phyloP scores from a whole-genome alignment of 768 basidiomycete genomes.

The Xerocomellus dryophilus region DNA sequence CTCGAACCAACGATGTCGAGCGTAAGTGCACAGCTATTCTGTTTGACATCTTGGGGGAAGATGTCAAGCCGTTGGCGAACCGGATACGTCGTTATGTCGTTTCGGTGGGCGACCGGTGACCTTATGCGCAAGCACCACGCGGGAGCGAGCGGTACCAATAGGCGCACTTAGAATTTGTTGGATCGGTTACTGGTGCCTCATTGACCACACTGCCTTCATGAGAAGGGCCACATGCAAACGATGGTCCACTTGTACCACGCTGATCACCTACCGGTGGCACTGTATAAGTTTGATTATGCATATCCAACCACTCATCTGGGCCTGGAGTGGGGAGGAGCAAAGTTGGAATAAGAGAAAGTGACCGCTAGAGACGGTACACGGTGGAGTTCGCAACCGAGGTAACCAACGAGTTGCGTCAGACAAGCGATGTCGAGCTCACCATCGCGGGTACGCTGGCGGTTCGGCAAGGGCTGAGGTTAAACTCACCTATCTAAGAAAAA shows the following conservation, averaged over 20 bases:
- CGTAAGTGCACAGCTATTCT: neutral
- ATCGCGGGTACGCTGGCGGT: constrained; percentile 1
- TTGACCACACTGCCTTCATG: neutral
- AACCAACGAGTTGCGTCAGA: neutral
- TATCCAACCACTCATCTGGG: neutral
- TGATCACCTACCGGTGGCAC: neutral
- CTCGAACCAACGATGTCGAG: neutral
- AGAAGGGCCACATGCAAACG: neutral
- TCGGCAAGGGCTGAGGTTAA: neutral
- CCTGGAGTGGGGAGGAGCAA: neutral
- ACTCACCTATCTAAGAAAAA: neutral
- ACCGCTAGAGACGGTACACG: neutral
- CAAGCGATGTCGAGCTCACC: constrained; percentile 16
- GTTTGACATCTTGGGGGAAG: no score
- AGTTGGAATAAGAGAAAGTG: neutral
- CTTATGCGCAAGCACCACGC: neutral
- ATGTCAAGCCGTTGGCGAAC: neutral
- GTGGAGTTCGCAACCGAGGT: neutral
- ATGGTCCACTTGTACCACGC: neutral
- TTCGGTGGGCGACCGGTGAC: neutral
- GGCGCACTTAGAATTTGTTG: neutral
- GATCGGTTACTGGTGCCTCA: neutral
- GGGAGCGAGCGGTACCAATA: neutral
- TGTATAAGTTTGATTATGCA: neutral
- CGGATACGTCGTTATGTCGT: neutral